phyloP scores from a whole-genome alignment of 495 filamentous ascomycete species.

The Hypoxylon trugodes region DNA sequence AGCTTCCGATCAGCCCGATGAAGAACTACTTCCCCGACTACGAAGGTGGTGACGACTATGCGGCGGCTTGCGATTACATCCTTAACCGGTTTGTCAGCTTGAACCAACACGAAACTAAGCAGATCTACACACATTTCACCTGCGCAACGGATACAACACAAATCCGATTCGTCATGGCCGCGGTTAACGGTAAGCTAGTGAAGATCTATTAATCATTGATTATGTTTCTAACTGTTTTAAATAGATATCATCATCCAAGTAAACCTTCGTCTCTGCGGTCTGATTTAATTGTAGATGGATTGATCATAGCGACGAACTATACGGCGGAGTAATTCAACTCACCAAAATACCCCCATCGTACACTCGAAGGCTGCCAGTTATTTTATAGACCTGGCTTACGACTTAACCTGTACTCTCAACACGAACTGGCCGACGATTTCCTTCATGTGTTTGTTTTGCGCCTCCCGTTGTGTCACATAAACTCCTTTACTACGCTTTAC shows the following conservation, averaged over 20 bases:
- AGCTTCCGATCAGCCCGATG: conserved; percentile 98
- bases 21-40: conserved; percentile 99
- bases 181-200: conserved; percentile 88
- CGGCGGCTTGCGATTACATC: conserved; percentile 94
- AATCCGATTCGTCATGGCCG: conserved; percentile 99
- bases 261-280: conserved; percentile 95
- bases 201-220: not conserved
- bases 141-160: conserved; percentile 98
- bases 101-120: conserved; percentile 98
- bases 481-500: conserved; percentile 26
- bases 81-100: conserved; percentile 95
- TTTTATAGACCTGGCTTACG: conserved; percentile 46
- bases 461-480: conserved; percentile 38
- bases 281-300: conserved; percentile 73
- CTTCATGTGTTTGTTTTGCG: conserved; percentile 45
- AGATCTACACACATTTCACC: conserved; percentile 99
- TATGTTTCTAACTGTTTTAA: conserved; percentile 41
- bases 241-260: conserved; percentile 99
- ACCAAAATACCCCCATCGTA: conserved; percentile 37
- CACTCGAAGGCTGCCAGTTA: conserved; percentile 42
- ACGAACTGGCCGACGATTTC: conserved; percentile 44
- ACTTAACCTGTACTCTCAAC: conserved; percentile 43
- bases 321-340: conserved; percentile 19
- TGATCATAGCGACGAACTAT: conserved; percentile 10
- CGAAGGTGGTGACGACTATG: conserved; percentile 92